A percentile compares a stretch with the other conserved stretches of the same genome.
These are phyloP conservation scores for Talaromyces atroroseus DNA, from an alignment of 2,329 filamentous ascomycete genomes.

Conservation along the genomic window DNA sequence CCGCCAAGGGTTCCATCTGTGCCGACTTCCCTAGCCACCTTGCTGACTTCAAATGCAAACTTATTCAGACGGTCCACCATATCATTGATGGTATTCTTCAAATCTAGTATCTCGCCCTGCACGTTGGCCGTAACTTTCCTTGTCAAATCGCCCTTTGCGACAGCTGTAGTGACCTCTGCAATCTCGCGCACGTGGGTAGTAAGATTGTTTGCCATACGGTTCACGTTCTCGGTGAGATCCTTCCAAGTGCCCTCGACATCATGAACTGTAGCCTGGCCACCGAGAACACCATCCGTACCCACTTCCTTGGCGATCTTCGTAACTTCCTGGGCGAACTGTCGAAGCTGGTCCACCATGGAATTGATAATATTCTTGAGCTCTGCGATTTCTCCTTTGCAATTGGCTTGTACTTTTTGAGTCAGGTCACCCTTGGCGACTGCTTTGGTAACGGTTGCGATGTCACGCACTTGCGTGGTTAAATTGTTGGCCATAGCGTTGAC, in stretches of 20 bases:
- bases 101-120: slow-evolving; percentile 81
- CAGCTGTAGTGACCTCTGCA: slow-evolving; percentile 87
- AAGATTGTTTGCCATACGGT: slow-evolving; percentile 94
- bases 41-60: slow-evolving; percentile 58
- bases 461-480: slow-evolving; percentile 79
- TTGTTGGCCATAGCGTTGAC: slow-evolving; percentile 82
- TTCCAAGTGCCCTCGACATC: slow-evolving; percentile 94
- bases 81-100: slow-evolving; percentile 76
- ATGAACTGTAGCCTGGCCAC: slow-evolving; percentile 86
- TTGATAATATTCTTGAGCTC: slow-evolving; percentile 96
- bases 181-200: slow-evolving; percentile 95
- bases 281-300: slow-evolving; percentile 84
- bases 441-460: slow-evolving; percentile 75
- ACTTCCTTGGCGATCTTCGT: slow-evolving; percentile 90
- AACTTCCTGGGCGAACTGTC: slow-evolving; percentile 90
- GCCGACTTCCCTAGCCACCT: slow-evolving; percentile 56
- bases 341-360: slow-evolving; percentile 92
- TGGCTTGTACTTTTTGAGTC: slow-evolving; percentile 89
- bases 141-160: slow-evolving; percentile 83
- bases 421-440: slow-evolving; percentile 72
- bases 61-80: slow-evolving; percentile 59
- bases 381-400: slow-evolving; percentile 80
- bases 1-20: slow-evolving; percentile 56
- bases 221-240: slow-evolving; percentile 86
- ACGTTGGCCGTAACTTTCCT: slow-evolving; percentile 91